These are phyloP conservation scores for Hemisphaericaspora xylanilytica DNA, from an alignment of 1,139 yeast genomes.

Conservation along the genomic window DNA sequence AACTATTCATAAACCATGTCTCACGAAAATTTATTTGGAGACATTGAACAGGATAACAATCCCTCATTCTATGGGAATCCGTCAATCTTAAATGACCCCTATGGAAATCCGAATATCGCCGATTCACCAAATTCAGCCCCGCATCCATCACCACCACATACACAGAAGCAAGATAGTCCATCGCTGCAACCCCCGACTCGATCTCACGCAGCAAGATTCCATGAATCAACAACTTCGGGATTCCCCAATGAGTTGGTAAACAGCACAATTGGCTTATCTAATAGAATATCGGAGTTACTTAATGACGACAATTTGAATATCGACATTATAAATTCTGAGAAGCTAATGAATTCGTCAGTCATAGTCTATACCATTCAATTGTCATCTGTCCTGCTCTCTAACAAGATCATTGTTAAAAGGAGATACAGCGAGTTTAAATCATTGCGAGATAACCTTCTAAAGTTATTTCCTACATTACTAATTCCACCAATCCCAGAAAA, in stretches of 20 bases:
- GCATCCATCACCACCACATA: conserved; percentile 6
- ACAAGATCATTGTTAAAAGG: conserved; percentile 40
- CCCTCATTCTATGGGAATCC: conserved; percentile 44
- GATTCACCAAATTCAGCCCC: not conserved
- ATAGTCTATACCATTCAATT: conserved; percentile 42
- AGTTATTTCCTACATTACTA: conserved; percentile 49
- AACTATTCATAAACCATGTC: conserved; percentile 11
- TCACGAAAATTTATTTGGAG: conserved; percentile 27
- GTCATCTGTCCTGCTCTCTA: conserved; percentile 12
- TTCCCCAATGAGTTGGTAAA: conserved; percentile 26
- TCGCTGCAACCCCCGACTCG: conserved; percentile 5
- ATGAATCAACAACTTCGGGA: conserved; percentile 2
- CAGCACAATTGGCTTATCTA: conserved; percentile 41
- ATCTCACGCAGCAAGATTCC: not conserved
- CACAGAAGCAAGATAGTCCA: conserved; percentile 3
- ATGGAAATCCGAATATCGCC: conserved; percentile 16
- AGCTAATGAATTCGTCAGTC: conserved; percentile 37
- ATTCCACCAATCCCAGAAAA: conserved; percentile 61
- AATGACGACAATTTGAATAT: conserved; percentile 27
- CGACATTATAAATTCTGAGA: conserved; percentile 36
- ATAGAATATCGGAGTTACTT: conserved; percentile 31
- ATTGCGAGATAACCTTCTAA: conserved; percentile 42
- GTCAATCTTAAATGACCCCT: conserved; percentile 28
- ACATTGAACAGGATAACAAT: conserved; percentile 49
- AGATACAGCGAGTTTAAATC: conserved; percentile 58